Percentiles rank a stretch among this genome's conserved stretches.
Conservation (phyloP, 2,329 filamentous ascomycete genomes). For the Colletotrichum sp. region DNA sequence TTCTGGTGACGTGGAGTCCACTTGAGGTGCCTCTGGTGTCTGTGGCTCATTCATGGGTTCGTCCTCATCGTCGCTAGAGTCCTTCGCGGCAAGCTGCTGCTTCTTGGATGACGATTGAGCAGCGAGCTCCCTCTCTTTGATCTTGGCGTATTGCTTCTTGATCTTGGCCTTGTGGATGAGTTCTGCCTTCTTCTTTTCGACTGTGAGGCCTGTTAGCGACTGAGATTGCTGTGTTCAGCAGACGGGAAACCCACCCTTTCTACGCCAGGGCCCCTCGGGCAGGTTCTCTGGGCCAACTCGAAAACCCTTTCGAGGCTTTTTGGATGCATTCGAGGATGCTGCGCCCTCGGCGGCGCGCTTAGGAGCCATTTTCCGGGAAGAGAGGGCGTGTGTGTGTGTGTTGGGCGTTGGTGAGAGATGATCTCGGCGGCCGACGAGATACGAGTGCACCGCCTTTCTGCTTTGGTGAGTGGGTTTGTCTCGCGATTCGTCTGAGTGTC, state of each 20-base stretch:
- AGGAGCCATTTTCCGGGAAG: slow-evolving; percentile 52
- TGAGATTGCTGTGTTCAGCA: not conserved
- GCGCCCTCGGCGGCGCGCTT: slow-evolving; percentile 58
- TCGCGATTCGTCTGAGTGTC: not conserved
- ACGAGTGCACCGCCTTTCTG: not conserved
- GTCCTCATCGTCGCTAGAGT: slow-evolving; percentile 24
- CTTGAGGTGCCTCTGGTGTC: slow-evolving; percentile 28
- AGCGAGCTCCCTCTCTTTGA: slow-evolving; percentile 67
- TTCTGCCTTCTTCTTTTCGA: slow-evolving; percentile 86
- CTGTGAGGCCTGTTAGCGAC: slow-evolving; percentile 44
- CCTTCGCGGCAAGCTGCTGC: slow-evolving; percentile 9
- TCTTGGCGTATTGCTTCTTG: slow-evolving; percentile 89
- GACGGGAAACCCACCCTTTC: slow-evolving; percentile 62
- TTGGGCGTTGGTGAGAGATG: not conserved
- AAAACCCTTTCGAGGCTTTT: slow-evolving; percentile 74
- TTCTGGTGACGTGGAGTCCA: not conserved
- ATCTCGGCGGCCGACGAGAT: not conserved
- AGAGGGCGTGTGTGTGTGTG: not conserved
- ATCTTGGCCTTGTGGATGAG: slow-evolving; percentile 93
- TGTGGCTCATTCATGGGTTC: not conserved
- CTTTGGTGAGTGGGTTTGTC: not conserved
- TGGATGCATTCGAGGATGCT: slow-evolving; percentile 36
- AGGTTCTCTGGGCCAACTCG: slow-evolving; percentile 87
- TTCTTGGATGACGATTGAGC: slow-evolving; percentile 18
- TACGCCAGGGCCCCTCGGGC: slow-evolving; percentile 85